These are phyloP conservation scores for Ogataea henricii DNA, from an alignment of 805 yeast species.

Conservation along the genomic window DNA sequence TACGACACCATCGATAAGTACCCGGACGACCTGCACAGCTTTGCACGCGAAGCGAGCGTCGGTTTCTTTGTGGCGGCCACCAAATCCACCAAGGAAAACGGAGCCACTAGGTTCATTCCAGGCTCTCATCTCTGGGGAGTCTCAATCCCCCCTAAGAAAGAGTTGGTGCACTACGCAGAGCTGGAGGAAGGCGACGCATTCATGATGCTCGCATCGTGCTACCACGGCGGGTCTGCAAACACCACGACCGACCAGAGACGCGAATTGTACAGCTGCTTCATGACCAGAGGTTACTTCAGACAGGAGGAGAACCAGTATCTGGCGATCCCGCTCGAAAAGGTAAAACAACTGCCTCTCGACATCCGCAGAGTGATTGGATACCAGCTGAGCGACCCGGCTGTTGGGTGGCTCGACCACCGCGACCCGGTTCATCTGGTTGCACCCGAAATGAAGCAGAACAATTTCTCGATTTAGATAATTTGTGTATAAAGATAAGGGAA, in stretches of 20 bases:
- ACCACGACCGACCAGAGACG: slow-evolving; percentile 26
- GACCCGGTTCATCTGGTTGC: slow-evolving; percentile 18
- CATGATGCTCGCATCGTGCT: slow-evolving; percentile 29
- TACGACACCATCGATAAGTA: slow-evolving; percentile 18
- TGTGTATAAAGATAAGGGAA: neutral
- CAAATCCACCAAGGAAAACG: slow-evolving; percentile 32
- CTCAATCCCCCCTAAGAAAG: slow-evolving; percentile 23
- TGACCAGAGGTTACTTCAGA: slow-evolving; percentile 25
- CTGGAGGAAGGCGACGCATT: slow-evolving; percentile 30
- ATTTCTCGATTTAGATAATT: slow-evolving; percentile 6
- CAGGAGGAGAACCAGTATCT: slow-evolving; percentile 33
- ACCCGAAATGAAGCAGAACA: slow-evolving; percentile 14
- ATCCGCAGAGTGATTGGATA: slow-evolving; percentile 18
- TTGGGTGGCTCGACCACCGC: slow-evolving; percentile 22
- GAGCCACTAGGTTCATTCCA: slow-evolving; percentile 36
- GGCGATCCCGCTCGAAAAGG: slow-evolving; percentile 21
- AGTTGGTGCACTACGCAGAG: slow-evolving; percentile 25
- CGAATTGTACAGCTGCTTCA: slow-evolving; percentile 24
- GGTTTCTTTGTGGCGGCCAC: slow-evolving; percentile 32
- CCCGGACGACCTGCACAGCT: slow-evolving; percentile 13
- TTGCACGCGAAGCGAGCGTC: slow-evolving; percentile 24
- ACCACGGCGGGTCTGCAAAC: slow-evolving; percentile 32
- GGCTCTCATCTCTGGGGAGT: slow-evolving; percentile 36
- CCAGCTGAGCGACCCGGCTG: slow-evolving; percentile 22
- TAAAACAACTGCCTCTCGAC: slow-evolving; percentile 14